Evolutionary conservation across 1,139 yeast species (phyloP).

Genomic region (Pichia inconspicua): DNA sequence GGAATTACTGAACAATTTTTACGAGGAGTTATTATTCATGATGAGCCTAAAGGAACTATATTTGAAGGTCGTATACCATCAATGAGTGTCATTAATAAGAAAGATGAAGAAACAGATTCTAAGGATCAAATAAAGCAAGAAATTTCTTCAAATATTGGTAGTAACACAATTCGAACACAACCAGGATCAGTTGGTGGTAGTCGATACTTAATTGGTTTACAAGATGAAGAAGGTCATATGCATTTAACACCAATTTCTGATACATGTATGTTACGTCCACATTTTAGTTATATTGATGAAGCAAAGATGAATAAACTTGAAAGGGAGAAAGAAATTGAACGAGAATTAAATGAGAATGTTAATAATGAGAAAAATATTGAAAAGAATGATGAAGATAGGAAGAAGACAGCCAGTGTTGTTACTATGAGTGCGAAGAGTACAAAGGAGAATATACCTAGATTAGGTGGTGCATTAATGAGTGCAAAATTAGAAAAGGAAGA

Average conservation of each 20-base stretch:
- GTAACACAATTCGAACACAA: conserved; percentile 14
- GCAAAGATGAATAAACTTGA: conserved; percentile 32
- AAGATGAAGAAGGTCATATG: conserved; percentile 39
- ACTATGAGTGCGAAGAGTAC: conserved; percentile 72
- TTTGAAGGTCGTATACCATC: conserved; percentile 7
- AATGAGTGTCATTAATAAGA: background rate
- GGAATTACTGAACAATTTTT: conserved; percentile 52
- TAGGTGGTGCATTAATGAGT: conserved; percentile 75
- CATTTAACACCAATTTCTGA: conserved; percentile 61
- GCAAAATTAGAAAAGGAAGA: conserved; percentile 75
- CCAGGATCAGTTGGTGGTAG: conserved; percentile 19
- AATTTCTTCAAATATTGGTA: background rate
- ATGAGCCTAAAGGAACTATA: conserved; percentile 27
- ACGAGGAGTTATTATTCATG: conserved; percentile 56
- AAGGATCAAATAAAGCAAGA: background rate
- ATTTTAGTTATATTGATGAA: conserved; percentile 65
- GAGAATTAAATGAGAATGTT: conserved; percentile 27
- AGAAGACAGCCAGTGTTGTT: conserved; percentile 48
- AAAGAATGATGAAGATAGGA: conserved; percentile 1
- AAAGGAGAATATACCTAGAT: conserved; percentile 47
- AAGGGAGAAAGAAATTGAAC: conserved; percentile 31
- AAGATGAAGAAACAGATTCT: background rate
- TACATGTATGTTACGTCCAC: conserved; percentile 74
- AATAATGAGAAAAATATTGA: conserved; percentile 7
- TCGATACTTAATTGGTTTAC: conserved; percentile 12